These are phyloP conservation scores for Haplosporangium sp. DNA, from an alignment of 371 early-diverging fungal genomes.

Conservation along the genomic window DNA sequence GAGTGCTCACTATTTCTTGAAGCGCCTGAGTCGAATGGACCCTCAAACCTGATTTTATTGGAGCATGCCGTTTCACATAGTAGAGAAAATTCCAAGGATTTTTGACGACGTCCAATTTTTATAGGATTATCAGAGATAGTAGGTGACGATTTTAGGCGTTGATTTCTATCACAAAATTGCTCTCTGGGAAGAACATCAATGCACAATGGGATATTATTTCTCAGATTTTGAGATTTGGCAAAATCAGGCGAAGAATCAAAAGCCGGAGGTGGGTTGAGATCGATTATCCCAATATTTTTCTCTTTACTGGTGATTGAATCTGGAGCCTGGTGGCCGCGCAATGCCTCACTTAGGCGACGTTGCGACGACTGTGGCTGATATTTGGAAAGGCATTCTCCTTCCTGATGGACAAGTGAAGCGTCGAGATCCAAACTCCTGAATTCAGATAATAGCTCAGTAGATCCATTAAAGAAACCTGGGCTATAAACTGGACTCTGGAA, in stretches of 20 bases:
- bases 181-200: not conserved
- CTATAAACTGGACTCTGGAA: conserved; percentile 18
- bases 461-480: not conserved
- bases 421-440: not conserved
- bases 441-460: conserved; percentile 8
- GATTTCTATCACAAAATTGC: not conserved
- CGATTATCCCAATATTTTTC: not conserved
- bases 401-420: not conserved
- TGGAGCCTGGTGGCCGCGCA: not conserved
- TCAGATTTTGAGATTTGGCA: not conserved
- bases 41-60: not conserved
- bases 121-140: not conserved
- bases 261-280: too few relatives aligned
- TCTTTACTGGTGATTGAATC: not conserved
- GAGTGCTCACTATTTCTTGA: conserved; percentile 4
- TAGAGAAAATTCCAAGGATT: not conserved
- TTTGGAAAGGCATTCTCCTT: not conserved
- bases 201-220: not conserved
- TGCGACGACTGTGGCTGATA: not conserved
- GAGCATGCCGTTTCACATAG: not conserved
- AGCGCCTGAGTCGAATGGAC: not conserved
- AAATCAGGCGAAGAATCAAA: not conserved
- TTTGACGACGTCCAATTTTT: not conserved
- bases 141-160: not conserved
- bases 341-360: not conserved